Evolutionary conservation across 208 protist genomes (phyloP), one percentile per base, ranked within the genome.

Genomic region (Blechomonas ayalai): DNA sequence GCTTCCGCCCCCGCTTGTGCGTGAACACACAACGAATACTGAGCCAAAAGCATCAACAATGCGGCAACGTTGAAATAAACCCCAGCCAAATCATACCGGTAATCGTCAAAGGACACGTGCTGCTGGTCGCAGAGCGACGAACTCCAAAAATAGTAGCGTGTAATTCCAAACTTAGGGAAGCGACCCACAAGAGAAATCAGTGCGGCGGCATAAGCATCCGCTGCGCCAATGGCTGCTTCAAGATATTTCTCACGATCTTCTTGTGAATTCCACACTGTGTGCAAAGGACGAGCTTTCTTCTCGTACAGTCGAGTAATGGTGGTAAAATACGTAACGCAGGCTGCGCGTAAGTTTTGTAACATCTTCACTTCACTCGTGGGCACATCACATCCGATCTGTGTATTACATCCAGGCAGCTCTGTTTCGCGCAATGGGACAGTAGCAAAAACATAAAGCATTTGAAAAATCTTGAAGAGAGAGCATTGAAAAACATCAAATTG

Each of bases 21-120:
- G 2, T 61, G 34, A 6, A 75, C 62, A 37, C 51, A 70, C 2
- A 84, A 35, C 3, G 79, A 31, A 35, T 75, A 56, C 31, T 84
- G 69, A n/a, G 60, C 52, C 5, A 84, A 53, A 35, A 80, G 76
- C 55, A 75, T 63, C 9, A 77, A 36, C 42, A 61, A 31, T 10
- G 56, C 73, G 3, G 52, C 73, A 2, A 83, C 45, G 48, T 86
- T 83, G 45, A 73, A 86, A 44, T 79, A 83, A 36, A 90, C 62
- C 3, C 56, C 55, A 10, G 70, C 34, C 28, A 90, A 53, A 20
- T 85, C 81, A 45, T 84, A 84, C 9, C 76, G 59, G 58, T 84
- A 90, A 50, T 83, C 76, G 47, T 83, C 70, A 51, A 68, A 82
- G 0, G 44, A 41, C 28, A 69, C 53, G 25, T 75, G 40, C 34